phyloP scores from a whole-genome alignment of 2,329 filamentous ascomycete genomes.

The Neocatenulostroma microsporum region DNA sequence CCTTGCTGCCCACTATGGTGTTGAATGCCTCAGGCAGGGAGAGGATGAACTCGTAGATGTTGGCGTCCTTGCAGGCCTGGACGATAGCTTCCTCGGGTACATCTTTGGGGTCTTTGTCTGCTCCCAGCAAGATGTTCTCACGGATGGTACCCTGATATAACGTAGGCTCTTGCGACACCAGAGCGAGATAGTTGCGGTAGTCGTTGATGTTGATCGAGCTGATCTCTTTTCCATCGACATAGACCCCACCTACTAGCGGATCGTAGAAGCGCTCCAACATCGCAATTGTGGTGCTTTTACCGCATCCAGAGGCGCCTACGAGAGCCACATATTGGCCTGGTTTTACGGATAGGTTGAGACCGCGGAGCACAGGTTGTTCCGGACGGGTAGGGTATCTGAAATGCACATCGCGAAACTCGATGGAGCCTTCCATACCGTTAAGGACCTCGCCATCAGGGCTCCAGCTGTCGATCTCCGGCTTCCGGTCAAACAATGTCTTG shows the following conservation, averaged over 20 bases:
- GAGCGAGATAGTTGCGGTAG: slow-evolving; percentile 73
- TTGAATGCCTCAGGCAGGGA: slow-evolving; percentile 57
- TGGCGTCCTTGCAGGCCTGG: slow-evolving; percentile 77
- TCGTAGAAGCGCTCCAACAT: slow-evolving; percentile 94
- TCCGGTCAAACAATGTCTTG: slow-evolving; percentile 74
- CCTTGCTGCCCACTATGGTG: slow-evolving; percentile 68
- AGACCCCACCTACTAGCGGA: slow-evolving; percentile 69
- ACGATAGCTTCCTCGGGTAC: slow-evolving; percentile 66
- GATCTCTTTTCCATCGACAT: slow-evolving; percentile 76
- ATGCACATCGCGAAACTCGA: slow-evolving; percentile 88
- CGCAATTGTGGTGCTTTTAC: slow-evolving; percentile 89
- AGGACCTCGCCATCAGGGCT: slow-evolving; percentile 59
- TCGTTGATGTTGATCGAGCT: slow-evolving; percentile 73
- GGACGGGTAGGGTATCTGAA: slow-evolving; percentile 90
- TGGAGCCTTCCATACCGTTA: slow-evolving; percentile 59
- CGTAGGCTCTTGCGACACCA: slow-evolving; percentile 91
- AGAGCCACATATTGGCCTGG: slow-evolving; percentile 80
- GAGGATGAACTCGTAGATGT: slow-evolving; percentile 87
- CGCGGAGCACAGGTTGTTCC: slow-evolving; percentile 84
- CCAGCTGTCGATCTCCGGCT: slow-evolving; percentile 77
- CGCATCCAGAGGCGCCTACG: slow-evolving; percentile 89
- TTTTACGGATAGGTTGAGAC: slow-evolving; percentile 64
- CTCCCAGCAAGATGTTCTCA: slow-evolving; percentile 82
- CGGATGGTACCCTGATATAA: slow-evolving; percentile 86
- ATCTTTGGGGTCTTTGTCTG: slow-evolving; percentile 48